These are phyloP conservation scores for Ogataea dorogensis DNA, from an alignment of 805 yeast genomes.

Conservation along the genomic window DNA sequence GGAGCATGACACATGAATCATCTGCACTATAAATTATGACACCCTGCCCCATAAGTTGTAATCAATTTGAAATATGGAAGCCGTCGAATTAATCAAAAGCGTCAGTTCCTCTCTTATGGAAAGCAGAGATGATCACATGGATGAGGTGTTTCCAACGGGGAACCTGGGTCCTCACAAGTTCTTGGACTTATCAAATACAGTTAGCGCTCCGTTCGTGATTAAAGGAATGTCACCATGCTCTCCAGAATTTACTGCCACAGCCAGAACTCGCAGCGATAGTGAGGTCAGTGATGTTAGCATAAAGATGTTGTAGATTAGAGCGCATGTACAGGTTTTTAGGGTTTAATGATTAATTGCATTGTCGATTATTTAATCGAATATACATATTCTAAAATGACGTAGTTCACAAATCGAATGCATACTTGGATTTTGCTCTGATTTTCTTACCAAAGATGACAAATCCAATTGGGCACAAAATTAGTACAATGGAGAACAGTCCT, in stretches of 20 bases:
- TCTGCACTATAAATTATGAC: conserved; percentile 9
- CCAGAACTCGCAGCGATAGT: conserved; percentile 23
- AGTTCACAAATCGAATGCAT: conserved; percentile 41
- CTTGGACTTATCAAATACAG: conserved; percentile 54
- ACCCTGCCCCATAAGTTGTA: not conserved
- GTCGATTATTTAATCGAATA: too few species aligned
- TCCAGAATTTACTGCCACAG: conserved; percentile 25
- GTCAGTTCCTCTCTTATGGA: not conserved
- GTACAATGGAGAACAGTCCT: conserved; percentile 55
- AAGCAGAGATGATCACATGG: conserved; percentile 1
- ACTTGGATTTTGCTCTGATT: conserved; percentile 58
- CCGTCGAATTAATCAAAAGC: conserved; percentile 8
- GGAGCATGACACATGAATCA: conserved; percentile 9
- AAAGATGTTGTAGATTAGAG: conserved; percentile 12
- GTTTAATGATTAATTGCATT: not conserved
- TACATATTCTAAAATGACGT: not conserved
- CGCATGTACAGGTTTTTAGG: not conserved
- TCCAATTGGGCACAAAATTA: conserved; percentile 68
- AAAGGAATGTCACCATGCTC: conserved; percentile 61
- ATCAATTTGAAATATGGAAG: conserved; percentile 3
- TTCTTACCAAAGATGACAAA: conserved; percentile 58
- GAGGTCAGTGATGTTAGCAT: conserved; percentile 19
- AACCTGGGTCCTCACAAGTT: conserved; percentile 33
- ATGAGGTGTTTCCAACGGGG: conserved; percentile 1
- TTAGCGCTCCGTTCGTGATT: conserved; percentile 62